Conservation (phyloP, 2,329 filamentous ascomycete genomes). For the Verticillium isaacii region DNA sequence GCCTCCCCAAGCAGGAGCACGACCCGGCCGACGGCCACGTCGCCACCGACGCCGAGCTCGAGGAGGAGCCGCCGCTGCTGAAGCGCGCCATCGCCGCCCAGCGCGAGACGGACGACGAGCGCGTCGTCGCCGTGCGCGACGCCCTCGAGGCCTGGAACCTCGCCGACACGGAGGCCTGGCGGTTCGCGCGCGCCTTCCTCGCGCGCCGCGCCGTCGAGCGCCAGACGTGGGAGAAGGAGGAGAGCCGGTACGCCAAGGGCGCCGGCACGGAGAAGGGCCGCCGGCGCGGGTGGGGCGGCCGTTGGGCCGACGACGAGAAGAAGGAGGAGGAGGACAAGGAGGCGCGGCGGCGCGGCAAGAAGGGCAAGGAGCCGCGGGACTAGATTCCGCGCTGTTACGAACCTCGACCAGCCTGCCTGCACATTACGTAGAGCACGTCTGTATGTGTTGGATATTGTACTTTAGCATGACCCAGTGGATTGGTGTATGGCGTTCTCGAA, state of each 20-base stretch:
- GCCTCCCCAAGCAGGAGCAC: constrained; percentile 44
- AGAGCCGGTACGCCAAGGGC: constrained; percentile 59
- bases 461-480: constrained; percentile 4
- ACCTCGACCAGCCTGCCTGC: too few relatives aligned
- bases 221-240: constrained; percentile 64
- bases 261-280: constrained; percentile 47
- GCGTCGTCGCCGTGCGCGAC: constrained; percentile 41
- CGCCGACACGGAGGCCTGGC: constrained; percentile 74
- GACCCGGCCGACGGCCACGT: constrained; percentile 44
- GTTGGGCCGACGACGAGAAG: constrained; percentile 21
- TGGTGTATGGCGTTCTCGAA: constrained; percentile 4
- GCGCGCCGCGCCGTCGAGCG: constrained; percentile 61
- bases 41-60: constrained; percentile 46
- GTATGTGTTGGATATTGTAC: constrained; percentile 2
- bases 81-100: constrained; percentile 37
- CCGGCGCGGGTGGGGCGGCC: constrained; percentile 22
- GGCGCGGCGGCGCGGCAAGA: background rate
- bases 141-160: constrained; percentile 64
- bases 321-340: background rate
- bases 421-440: too few relatives aligned
- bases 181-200: constrained; percentile 64
- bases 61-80: constrained; percentile 51
- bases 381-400: background rate
- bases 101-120: constrained; percentile 38
- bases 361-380: background rate